Evolutionary conservation across 106 monocot species (phyloP), one percentile per base, ranked within the genome.

Genomic region (Hemerocallis citrina): DNA sequence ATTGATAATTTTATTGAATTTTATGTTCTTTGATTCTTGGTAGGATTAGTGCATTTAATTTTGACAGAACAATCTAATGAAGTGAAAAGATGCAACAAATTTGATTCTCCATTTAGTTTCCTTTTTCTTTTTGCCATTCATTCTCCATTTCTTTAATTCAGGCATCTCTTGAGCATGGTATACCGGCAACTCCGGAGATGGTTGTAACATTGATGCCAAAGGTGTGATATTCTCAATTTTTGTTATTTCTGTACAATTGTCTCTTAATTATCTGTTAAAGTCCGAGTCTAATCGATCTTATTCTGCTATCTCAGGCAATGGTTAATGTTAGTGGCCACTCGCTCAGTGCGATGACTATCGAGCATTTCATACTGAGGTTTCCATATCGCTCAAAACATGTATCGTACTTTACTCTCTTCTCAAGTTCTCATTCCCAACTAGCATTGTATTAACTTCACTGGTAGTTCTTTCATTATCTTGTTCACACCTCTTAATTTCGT

Each of bases 281-380:
- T 38, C 37, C 11, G 37, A 6, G 37, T 6, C 11, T 11, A 38
- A 38, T 38, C 37, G 5, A 38, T 43, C 3, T 41, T 61, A 31
- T 29, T 2, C 40, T n/a, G 25, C n/a, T 28, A 10, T 25, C 16
- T 22, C 78, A 92, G 92, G 92, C 88, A 22, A 85, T 57, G 65
- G 81, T 88, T 13, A 88, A 93, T 74, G 84, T 93, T 0, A 84
- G 88, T 55, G 92, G 92, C 20, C 81, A 74, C 68, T 62, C 73
- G 64, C 58, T 93, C 30, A 84, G 67, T 54, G 92, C 92, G 37
- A 93, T 93, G 81, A 74, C 84, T 35, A 88, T 93, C 8, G 92
- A 93, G 68, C 88, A 93, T 64, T 38, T 5, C 37, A 85, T 84
- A 70, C 72, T 93, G 36, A 38, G 88, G 71, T 54, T 81, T 30